Evolutionary conservation across 1,139 yeast genomes (phyloP).

Genomic region (Scheffersomyces titani): DNA sequence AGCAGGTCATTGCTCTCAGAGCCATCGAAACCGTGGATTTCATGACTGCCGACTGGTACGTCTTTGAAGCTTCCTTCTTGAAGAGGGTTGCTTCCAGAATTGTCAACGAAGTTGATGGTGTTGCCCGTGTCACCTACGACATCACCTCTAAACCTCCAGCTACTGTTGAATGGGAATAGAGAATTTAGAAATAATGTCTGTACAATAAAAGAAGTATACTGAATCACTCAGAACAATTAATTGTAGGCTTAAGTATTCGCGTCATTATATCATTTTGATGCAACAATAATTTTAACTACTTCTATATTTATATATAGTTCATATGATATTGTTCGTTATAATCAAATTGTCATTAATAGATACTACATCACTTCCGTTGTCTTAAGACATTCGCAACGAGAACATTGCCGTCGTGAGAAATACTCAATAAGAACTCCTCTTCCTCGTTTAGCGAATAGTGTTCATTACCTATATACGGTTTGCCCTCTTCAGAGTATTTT

Average conservation of each 20-base stretch:
- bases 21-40: conserved; percentile 97
- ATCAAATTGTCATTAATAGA: not conserved
- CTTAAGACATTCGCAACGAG: conserved; percentile 54
- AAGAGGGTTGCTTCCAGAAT: conserved; percentile 94
- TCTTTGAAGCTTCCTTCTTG: conserved; percentile 89
- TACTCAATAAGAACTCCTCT: conserved; percentile 55
- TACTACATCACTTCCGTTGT: conserved; percentile 18
- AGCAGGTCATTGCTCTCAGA: conserved; percentile 97
- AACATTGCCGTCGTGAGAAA: conserved; percentile 68
- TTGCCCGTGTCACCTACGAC: conserved; percentile 98
- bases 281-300: no score
- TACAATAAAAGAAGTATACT: not conserved
- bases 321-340: no score
- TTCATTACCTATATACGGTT: conserved; percentile 40
- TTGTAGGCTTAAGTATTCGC: no score
- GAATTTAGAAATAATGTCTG: conserved; percentile 4
- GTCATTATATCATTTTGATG: no score
- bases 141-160: conserved; percentile 99
- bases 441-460: conserved; percentile 20
- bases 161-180: conserved; percentile 97
- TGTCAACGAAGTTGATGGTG: conserved; percentile 98
- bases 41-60: conserved; percentile 99
- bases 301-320: no score
- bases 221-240: no score
- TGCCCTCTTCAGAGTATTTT: conserved; percentile 33